Percentiles rank a stretch among this genome's conserved stretches.
phyloP scores from a whole-genome alignment of 2,329 filamentous ascomycete genomes.

The Ambrosiella beaveri region DNA sequence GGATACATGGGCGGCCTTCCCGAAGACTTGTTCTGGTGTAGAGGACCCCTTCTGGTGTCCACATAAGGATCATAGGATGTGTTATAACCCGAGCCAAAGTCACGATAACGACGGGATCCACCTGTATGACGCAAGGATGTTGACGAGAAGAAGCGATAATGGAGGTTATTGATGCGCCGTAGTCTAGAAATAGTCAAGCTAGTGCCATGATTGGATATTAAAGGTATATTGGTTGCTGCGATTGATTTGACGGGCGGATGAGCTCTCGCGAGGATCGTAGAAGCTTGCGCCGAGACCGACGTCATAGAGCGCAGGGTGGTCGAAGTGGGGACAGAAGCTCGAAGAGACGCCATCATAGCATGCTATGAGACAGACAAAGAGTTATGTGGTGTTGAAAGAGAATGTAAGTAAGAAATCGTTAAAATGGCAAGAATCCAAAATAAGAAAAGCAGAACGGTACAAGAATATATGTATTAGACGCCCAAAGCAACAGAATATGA shows the following conservation, averaged over 20 bases:
- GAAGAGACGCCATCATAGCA: conserved; percentile 5
- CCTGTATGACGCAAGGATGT: conserved; percentile 13
- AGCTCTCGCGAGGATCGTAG: background rate
- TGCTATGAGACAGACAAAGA: background rate
- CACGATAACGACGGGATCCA: conserved; percentile 25
- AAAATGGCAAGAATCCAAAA: too few species aligned
- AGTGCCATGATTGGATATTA: background rate
- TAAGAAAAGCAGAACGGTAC: too few species aligned
- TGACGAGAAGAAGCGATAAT: conserved; percentile 17
- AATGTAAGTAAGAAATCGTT: background rate
- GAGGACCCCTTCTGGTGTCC: conserved; percentile 38
- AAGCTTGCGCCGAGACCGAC: background rate
- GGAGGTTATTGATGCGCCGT: conserved; percentile 4
- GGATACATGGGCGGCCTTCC: conserved; percentile 48
- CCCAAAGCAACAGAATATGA: too few species aligned
- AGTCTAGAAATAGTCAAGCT: conserved; percentile 8
- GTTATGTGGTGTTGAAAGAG: background rate
- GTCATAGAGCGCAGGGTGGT: conserved; percentile 5
- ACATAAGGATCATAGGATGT: conserved; percentile 39
- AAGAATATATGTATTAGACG: too few species aligned
- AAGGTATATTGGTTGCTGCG: background rate
- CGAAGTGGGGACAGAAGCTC: conserved; percentile 1
- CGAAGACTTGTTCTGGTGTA: conserved; percentile 35
- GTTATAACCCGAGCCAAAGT: conserved; percentile 41
- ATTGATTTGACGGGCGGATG: background rate